A percentile compares a stretch with the other conserved stretches of the same genome.
These are phyloP conservation scores for Ceratocystis colombiana DNA, from an alignment of 2,329 filamentous ascomycete genomes.

Conservation along the genomic window DNA sequence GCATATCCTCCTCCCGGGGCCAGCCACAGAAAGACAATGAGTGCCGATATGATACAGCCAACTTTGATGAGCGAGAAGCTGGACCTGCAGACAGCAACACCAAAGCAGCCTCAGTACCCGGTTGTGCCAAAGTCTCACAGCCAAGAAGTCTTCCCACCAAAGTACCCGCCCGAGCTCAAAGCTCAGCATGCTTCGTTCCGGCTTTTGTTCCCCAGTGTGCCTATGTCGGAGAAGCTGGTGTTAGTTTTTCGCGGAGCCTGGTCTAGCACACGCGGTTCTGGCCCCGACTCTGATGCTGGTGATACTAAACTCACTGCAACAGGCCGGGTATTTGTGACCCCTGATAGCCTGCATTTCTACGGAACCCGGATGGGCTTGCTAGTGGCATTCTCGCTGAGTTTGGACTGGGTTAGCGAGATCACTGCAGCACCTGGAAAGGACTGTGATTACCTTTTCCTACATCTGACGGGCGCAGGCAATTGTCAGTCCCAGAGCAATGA, in stretches of 20 bases:
- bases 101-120: neutral
- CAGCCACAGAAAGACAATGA: constrained; percentile 26
- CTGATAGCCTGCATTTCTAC: constrained; percentile 87
- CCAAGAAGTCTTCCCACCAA: constrained; percentile 50
- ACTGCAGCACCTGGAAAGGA: constrained; percentile 86
- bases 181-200: constrained; percentile 90
- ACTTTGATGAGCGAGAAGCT: constrained; percentile 21
- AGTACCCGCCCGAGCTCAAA: constrained; percentile 72
- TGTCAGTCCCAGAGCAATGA: neutral
- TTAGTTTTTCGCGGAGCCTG: constrained; percentile 90
- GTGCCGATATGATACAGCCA: constrained; percentile 19
- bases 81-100: neutral
- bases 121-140: constrained; percentile 31
- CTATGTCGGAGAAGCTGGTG: constrained; percentile 68
- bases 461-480: constrained; percentile 44
- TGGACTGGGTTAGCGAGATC: constrained; percentile 74
- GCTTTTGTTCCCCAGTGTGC: constrained; percentile 74
- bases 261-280: constrained; percentile 40
- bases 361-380: constrained; percentile 89
- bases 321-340: constrained; percentile 77
- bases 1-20: constrained; percentile 2
- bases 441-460: constrained; percentile 74
- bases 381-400: constrained; percentile 64
- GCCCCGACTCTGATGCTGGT: constrained; percentile 32
- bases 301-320: constrained; percentile 42